These are phyloP conservation scores for Gossypium ekmanianum DNA, from an alignment of 345 rosid genomes.

Conservation along the genomic window DNA sequence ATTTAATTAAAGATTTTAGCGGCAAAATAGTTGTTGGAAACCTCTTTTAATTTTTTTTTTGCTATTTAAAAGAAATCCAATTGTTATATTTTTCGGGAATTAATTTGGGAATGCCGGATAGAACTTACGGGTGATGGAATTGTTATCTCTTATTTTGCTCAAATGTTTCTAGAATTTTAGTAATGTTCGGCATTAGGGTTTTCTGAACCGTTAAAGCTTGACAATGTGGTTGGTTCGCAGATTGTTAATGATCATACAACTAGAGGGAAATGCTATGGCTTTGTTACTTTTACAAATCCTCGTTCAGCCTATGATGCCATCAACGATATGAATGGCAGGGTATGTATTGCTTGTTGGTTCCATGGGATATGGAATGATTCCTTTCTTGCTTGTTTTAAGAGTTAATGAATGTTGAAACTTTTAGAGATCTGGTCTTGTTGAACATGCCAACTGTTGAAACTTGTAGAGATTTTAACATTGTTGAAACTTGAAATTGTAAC, in stretches of 20 bases:
- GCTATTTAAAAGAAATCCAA: neutral
- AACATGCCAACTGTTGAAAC: neutral
- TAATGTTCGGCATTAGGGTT: neutral
- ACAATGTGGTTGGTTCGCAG: conserved; percentile 33
- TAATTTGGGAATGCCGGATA: neutral
- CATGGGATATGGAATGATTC: neutral
- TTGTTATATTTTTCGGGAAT: neutral
- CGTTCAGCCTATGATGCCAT: conserved; percentile 81
- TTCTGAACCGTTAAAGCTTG: neutral
- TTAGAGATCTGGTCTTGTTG: neutral
- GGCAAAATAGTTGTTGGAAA: neutral
- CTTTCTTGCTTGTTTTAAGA: neutral
- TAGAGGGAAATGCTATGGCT: conserved; percentile 81
- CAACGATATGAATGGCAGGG: conserved; percentile 84
- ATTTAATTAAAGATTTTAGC: neutral
- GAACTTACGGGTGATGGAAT: neutral
- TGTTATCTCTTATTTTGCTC: neutral
- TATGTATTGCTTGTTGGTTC: conserved; percentile 28
- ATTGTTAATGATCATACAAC: conserved; percentile 61
- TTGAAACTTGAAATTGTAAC: conserved; percentile 29
- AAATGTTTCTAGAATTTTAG: neutral
- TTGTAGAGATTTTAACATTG: conserved; percentile 18
- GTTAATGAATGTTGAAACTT: neutral
- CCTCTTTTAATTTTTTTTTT: neutral
- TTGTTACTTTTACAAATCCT: conserved; percentile 76